A percentile compares a stretch with the other conserved stretches of the same genome.
phyloP scores from a whole-genome alignment of 1,284 basidiomycete species.

The Coniferiporia sulphurascens region DNA sequence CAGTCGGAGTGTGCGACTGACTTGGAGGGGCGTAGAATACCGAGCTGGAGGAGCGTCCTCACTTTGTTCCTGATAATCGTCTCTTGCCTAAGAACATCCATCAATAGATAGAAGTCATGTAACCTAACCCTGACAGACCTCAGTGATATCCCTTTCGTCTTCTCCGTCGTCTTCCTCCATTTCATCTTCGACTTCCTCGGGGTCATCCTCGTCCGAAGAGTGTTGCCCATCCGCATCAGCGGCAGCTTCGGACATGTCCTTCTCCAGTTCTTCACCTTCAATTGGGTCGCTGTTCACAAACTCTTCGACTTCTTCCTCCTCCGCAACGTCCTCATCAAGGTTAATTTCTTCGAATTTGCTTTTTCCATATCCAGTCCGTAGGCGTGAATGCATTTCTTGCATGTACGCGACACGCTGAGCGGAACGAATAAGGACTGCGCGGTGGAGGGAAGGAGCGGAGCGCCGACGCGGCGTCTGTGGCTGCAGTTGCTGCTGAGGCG shows the following conservation, averaged over 20 bases:
- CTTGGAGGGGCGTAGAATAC: constrained; percentile 16
- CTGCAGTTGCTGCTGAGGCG: neutral
- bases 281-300: constrained; percentile 28
- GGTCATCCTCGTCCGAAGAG: neutral
- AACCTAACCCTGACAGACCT: neutral
- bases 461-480: constrained; percentile 39
- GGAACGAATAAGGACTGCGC: constrained; percentile 62
- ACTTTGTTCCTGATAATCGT: constrained; percentile 8
- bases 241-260: constrained; percentile 6
- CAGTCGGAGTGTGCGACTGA: constrained; percentile 18
- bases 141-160: constrained; percentile 14
- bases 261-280: constrained; percentile 15
- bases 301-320: constrained; percentile 27
- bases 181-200: constrained; percentile 10
- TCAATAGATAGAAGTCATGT: neutral
- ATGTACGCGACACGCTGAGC: constrained; percentile 53
- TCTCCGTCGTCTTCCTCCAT: constrained; percentile 15
- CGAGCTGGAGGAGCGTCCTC: constrained; percentile 19
- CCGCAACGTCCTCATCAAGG: constrained; percentile 24
- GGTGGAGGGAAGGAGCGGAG: constrained; percentile 48
- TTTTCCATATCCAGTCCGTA: constrained; percentile 25
- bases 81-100: neutral
- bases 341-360: constrained; percentile 25
- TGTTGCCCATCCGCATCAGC: constrained; percentile 9
- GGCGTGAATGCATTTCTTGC: constrained; percentile 30